Conservation (phyloP, 2,329 filamentous ascomycete species). For the Ceratocystis huliohia region DNA sequence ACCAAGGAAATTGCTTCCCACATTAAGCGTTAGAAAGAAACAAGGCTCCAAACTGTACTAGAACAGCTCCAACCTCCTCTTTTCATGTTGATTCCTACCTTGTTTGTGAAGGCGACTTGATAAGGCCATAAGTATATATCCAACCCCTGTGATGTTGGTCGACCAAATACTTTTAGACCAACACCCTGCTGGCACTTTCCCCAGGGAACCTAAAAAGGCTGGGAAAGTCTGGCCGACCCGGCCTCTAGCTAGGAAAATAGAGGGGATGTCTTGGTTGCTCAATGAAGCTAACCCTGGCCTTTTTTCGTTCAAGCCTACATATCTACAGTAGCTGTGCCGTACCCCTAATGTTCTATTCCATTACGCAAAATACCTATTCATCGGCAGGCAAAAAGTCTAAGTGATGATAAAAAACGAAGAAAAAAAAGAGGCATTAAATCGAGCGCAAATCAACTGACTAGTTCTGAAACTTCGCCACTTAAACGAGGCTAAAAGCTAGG, state of each 20-base stretch:
- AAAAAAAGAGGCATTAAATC: not conserved
- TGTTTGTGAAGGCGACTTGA: not conserved
- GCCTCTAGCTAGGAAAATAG: too few relatives aligned
- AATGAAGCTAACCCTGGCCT: not conserved
- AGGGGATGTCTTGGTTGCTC: too few relatives aligned
- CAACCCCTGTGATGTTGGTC: too few relatives aligned
- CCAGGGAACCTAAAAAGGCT: not conserved
- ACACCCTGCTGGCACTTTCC: not conserved
- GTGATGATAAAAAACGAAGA: not conserved
- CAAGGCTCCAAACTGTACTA: not conserved
- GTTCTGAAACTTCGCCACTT: not conserved
- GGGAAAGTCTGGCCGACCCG: too few relatives aligned
- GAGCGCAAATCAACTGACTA: not conserved
- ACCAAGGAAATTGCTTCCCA: not conserved
- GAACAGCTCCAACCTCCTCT: not conserved
- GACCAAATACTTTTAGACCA: not conserved
- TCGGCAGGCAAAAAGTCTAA: not conserved
- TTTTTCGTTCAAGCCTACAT: not conserved
- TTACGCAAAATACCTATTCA: not conserved
- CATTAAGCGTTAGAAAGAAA: not conserved
- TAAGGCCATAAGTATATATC: not conserved
- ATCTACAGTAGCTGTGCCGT: too few relatives aligned
- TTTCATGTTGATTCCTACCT: not conserved
- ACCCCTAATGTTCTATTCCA: not conserved
- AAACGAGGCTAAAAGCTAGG: too few relatives aligned